Percentiles rank a stretch among this genome's conserved stretches.
phyloP scores from a whole-genome alignment of 2,329 filamentous ascomycete species.

The Colletotrichum incanum region DNA sequence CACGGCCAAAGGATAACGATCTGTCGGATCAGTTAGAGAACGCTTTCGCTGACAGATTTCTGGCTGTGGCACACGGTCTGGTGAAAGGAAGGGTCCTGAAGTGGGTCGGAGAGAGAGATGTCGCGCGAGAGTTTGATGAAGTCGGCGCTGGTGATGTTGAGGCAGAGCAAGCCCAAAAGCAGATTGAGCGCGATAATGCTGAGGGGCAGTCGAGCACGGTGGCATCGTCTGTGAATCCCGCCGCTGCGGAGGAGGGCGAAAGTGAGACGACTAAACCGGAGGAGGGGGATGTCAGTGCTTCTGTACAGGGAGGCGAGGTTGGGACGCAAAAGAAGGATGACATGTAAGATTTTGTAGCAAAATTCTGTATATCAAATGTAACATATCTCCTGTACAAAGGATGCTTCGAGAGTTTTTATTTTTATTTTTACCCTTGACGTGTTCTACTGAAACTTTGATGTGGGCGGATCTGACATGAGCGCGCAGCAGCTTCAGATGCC shows the following conservation, averaged over 20 bases:
- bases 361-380: slow-evolving; percentile 23
- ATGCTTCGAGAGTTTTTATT: not conserved
- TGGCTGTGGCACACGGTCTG: slow-evolving; percentile 14
- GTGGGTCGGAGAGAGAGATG: slow-evolving; percentile 33
- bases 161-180: not conserved
- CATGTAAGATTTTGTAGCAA: slow-evolving; percentile 15
- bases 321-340: not conserved
- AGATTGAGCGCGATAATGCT: not conserved
- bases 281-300: not conserved
- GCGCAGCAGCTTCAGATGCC: not conserved
- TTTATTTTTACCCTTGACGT: not conserved
- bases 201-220: not conserved
- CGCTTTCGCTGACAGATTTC: not conserved
- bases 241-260: not conserved
- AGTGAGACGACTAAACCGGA: not conserved
- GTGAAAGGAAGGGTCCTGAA: slow-evolving; percentile 20
- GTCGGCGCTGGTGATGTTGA: not conserved
- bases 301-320: not conserved
- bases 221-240: not conserved
- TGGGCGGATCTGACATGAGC: not conserved
- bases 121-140: not conserved
- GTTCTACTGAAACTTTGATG: not conserved
- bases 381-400: slow-evolving; percentile 15
- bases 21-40: not conserved
- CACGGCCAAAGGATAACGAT: not conserved